Evolutionary conservation across 1,284 basidiomycete genomes (phyloP).

Genomic region (Phellopilus nigrolimitatus): DNA sequence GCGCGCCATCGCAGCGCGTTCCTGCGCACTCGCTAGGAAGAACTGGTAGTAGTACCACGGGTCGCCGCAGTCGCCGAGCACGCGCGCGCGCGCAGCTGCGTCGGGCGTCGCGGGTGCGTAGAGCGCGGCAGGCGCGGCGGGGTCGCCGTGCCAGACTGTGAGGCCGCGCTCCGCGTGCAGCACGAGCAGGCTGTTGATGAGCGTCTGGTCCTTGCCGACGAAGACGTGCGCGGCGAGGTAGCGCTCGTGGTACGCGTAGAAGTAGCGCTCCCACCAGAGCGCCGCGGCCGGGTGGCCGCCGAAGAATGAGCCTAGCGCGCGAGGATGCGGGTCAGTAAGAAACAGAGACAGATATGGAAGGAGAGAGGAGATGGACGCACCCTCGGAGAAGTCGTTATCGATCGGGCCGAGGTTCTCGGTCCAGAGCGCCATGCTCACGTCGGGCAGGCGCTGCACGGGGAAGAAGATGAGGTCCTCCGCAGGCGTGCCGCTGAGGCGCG

Average conservation of each 20-base stretch:
- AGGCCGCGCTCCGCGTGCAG: conserved; percentile 43
- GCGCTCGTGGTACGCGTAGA: conserved; percentile 45
- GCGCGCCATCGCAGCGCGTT: conserved; percentile 30
- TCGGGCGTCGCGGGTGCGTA: conserved; percentile 10
- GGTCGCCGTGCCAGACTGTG: conserved; percentile 31
- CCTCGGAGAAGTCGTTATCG: conserved; percentile 45
- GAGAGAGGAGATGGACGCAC: conserved; percentile 34
- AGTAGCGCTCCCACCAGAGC: conserved; percentile 39
- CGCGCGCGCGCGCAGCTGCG: conserved; percentile 24
- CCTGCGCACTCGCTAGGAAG: conserved; percentile 34
- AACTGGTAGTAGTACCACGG: conserved; percentile 49
- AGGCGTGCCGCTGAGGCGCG: conserved; percentile 25
- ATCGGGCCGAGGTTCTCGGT: conserved; percentile 42
- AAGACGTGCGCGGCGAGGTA: conserved; percentile 41
- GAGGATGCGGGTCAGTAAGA: neutral
- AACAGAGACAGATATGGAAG: neutral
- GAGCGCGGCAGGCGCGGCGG: conserved; percentile 17
- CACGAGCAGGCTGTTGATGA: conserved; percentile 46
- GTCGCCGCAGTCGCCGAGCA: conserved; percentile 36
- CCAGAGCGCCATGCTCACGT: conserved; percentile 33
- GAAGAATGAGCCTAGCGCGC: conserved; percentile 46
- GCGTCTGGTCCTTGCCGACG: conserved; percentile 50
- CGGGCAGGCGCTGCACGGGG: conserved; percentile 35
- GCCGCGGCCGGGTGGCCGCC: conserved; percentile 41
- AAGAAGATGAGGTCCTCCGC: conserved; percentile 41